Evolutionary conservation across 106 monocot species (phyloP).

Genomic region (Chionographis japonica): DNA sequence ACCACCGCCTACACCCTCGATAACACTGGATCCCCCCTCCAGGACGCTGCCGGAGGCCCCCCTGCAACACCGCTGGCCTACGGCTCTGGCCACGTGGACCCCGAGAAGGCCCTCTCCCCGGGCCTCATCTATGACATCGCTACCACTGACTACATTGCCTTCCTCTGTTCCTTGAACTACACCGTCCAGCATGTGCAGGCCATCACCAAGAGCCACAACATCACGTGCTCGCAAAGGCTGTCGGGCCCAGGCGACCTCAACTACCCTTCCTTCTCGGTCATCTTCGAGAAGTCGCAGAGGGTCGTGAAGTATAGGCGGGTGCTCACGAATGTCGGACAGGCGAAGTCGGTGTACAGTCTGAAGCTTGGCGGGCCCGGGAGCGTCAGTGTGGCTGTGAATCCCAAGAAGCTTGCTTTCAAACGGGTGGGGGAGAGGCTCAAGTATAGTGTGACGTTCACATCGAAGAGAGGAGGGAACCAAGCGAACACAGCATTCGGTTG

Average conservation of each 20-base stretch:
- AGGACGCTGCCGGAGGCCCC: constrained; percentile 8
- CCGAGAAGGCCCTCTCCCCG: constrained; percentile 16
- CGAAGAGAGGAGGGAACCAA: background rate
- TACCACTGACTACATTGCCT: constrained; percentile 14
- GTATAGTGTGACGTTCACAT: constrained; percentile 1
- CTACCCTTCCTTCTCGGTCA: constrained; percentile 14
- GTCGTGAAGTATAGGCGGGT: constrained; percentile 14
- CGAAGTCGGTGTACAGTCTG: constrained; percentile 6
- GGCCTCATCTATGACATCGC: constrained; percentile 14
- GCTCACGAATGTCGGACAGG: constrained; percentile 10
- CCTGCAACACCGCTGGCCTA: constrained; percentile 5
- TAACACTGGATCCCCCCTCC: constrained; percentile 14
- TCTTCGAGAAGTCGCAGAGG: constrained; percentile 2
- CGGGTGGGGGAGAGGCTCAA: constrained; percentile 6
- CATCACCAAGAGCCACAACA: background rate
- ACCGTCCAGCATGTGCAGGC: constrained; percentile 2
- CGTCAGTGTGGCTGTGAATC: constrained; percentile 13
- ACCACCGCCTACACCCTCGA: constrained; percentile 21
- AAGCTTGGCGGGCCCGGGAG: background rate
- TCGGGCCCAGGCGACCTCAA: constrained; percentile 4
- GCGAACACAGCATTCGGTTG: constrained; percentile 6
- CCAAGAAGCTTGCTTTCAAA: constrained; percentile 8
- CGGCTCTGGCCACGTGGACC: constrained; percentile 15
- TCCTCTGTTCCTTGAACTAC: constrained; percentile 20
- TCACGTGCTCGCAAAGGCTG: background rate